A percentile compares a stretch with the other conserved stretches of the same genome.
Evolutionary conservation across 371 early-diverging fungal genomes (phyloP).

Genomic region (Apophysomyces trapeziformis): DNA sequence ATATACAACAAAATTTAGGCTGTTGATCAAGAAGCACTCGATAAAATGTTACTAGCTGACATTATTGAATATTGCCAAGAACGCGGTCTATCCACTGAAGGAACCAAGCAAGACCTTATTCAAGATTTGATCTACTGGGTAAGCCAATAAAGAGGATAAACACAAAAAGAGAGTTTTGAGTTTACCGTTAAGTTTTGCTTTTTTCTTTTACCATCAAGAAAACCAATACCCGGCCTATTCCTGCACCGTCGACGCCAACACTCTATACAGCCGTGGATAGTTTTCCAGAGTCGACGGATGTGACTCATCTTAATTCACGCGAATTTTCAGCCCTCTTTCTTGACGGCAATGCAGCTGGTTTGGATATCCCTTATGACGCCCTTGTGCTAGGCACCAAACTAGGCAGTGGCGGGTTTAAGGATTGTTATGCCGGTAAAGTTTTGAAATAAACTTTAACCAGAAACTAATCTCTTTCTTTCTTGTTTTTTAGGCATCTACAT

Average conservation of each 20-base stretch:
- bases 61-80: constrained; percentile 76
- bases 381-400: constrained; percentile 65
- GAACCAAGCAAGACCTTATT: constrained; percentile 68
- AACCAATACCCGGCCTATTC: constrained; percentile 64
- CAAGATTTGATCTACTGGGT: constrained; percentile 71
- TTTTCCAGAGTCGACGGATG: constrained; percentile 30
- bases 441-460: too few relatives aligned
- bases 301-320: constrained; percentile 49
- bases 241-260: constrained; percentile 73
- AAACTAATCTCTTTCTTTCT: background rate
- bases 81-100: constrained; percentile 71
- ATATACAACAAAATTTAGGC: constrained; percentile 14
- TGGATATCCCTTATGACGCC: constrained; percentile 67
- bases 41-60: constrained; percentile 68
- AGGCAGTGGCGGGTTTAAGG: constrained; percentile 82
- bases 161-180: background rate
- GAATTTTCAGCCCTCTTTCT: constrained; percentile 58
- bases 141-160: constrained; percentile 23
- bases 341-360: constrained; percentile 44
- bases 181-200: background rate
- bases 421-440: constrained; percentile 66
- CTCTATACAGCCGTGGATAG: constrained; percentile 55
- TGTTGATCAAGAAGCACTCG: constrained; percentile 40
- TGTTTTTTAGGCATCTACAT: constrained; percentile 13
- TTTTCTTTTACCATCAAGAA: constrained; percentile 44